Conservation (phyloP, 23 red algal species). For the Agarophyton chilense region DNA sequence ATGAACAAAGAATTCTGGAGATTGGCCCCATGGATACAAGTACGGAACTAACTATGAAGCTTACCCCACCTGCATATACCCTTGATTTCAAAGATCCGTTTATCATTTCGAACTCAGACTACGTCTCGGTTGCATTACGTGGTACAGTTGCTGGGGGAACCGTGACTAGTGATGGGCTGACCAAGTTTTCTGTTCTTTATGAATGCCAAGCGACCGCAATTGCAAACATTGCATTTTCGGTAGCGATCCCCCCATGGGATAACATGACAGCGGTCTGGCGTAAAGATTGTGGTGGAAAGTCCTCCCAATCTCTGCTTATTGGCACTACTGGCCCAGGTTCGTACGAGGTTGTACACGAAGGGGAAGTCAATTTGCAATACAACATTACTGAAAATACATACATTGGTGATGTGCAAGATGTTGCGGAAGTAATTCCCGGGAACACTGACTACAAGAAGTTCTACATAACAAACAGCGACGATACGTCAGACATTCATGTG, state of each 20-base stretch:
- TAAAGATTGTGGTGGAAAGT: conserved; percentile 68
- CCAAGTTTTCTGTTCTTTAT: conserved; percentile 63
- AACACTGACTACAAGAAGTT: conserved; percentile 40
- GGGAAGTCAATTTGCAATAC: conserved; percentile 53
- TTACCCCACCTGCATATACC: conserved; percentile 38
- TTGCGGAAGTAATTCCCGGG: conserved; percentile 27
- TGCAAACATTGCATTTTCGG: conserved; percentile 42
- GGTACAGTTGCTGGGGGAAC: conserved; percentile 29
- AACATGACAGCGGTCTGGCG: conserved; percentile 68
- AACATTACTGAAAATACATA: conserved; percentile 49
- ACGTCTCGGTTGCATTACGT: conserved; percentile 55
- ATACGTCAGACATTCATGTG: conserved; percentile 63
- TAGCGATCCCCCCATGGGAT: conserved; percentile 76
- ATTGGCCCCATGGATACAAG: conserved; percentile 50
- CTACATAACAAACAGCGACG: conserved; percentile 64
- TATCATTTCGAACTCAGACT: conserved; percentile 26
- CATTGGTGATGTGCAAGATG: conserved; percentile 9
- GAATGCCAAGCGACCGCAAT: conserved; percentile 46
- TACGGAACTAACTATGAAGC: conserved; percentile 49
- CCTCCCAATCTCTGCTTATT: conserved; percentile 46
- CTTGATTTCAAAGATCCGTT: conserved; percentile 58
- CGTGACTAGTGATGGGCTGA: conserved; percentile 17
- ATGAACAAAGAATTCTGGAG: conserved; percentile 51
- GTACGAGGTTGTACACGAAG: conserved; percentile 68
- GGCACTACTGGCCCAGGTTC: conserved; percentile 51